Percentiles rank a stretch among this genome's conserved stretches.
These are phyloP conservation scores for Apiosordaria backusii DNA, from an alignment of 495 filamentous ascomycete species.

Conservation along the genomic window DNA sequence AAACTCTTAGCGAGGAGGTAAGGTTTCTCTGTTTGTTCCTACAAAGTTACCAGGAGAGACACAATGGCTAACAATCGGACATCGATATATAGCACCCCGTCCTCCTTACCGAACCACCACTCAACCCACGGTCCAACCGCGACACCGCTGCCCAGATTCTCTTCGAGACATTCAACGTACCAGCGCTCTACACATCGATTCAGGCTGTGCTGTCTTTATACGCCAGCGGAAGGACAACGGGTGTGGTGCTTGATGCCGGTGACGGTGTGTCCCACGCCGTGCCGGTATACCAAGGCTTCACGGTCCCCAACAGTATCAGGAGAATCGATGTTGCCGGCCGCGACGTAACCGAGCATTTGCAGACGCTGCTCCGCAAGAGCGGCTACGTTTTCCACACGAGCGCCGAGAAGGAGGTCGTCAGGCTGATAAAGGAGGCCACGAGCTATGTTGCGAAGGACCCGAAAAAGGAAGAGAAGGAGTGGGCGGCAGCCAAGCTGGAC, in stretches of 20 bases:
- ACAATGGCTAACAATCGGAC: neutral
- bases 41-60: neutral
- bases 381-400: slow-evolving; percentile 96
- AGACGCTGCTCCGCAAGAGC: slow-evolving; percentile 83
- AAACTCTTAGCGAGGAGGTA: slow-evolving; percentile 95
- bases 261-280: slow-evolving; percentile 98
- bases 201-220: slow-evolving; percentile 96
- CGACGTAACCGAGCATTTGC: slow-evolving; percentile 95
- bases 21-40: slow-evolving; percentile 20
- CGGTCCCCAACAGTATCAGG: slow-evolving; percentile 89
- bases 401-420: slow-evolving; percentile 96
- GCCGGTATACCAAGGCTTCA: slow-evolving; percentile 96
- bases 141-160: slow-evolving; percentile 96
- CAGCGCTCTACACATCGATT: slow-evolving; percentile 92
- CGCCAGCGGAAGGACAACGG: slow-evolving; percentile 92
- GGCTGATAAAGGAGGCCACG: slow-evolving; percentile 92
- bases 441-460: slow-evolving; percentile 90
- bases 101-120: slow-evolving; percentile 90
- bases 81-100: slow-evolving; percentile 70
- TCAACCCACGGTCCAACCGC: slow-evolving; percentile 93
- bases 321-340: slow-evolving; percentile 97
- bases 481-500: slow-evolving; percentile 63
- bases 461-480: slow-evolving; percentile 94
- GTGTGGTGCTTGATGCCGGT: slow-evolving; percentile 90
- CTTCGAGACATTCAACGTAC: slow-evolving; percentile 98